Base-by-base conservation (phyloP, 495 filamentous ascomycete genomes). In the Penicillium atrosanguineum region DNA sequence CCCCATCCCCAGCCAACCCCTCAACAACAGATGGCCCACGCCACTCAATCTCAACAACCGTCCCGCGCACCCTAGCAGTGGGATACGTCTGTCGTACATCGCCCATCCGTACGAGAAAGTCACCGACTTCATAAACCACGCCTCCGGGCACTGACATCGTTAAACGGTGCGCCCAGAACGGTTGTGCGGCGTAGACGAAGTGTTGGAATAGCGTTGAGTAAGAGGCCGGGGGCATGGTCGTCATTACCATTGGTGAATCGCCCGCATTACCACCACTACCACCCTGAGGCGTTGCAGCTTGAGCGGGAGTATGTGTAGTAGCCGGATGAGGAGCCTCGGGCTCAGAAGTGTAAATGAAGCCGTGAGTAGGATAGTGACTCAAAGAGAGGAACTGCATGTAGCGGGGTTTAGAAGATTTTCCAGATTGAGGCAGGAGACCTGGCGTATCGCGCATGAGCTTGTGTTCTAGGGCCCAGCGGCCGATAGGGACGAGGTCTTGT, bases 371-470 rank as follows among this genome's bases (percentile, higher is more conserved):
- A 57, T 73, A 69, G 49, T 75, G 67, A 19, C 62, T 64, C 37
- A 77, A 56, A 7, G 68, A 73, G 38, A 79, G 70, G 45, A 79
- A 74, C 53, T 79, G 75, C 67, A 77, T 69, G 48, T 73, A 79
- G 19, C 72, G 65, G 4, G 73, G 65, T 15, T 59, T 63, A 15
- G 53, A 25, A 31, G 68, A 56, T 20, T 57, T 56, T 38, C 70
- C 67, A 25, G 61, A 64, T n/a, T 51, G 50, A 0, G 75, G 68
- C 5, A 79, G 60, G 18, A 73, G 71, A 11, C 74, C 74, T 7
- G 70, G 74, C 4, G 75, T 79, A 45, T 79, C 75, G 29, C 70
- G 68, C 66, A 79, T 70, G 4, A 79, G 63, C 49, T 74, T 75
- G 54, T 79, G 74, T 25, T 76, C 72, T 20, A 77, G 59, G 16